A percentile compares a stretch with the other conserved stretches of the same genome.
Conservation (phyloP, 345 rosid genomes). For the Lagerstroemia speciosa region DNA sequence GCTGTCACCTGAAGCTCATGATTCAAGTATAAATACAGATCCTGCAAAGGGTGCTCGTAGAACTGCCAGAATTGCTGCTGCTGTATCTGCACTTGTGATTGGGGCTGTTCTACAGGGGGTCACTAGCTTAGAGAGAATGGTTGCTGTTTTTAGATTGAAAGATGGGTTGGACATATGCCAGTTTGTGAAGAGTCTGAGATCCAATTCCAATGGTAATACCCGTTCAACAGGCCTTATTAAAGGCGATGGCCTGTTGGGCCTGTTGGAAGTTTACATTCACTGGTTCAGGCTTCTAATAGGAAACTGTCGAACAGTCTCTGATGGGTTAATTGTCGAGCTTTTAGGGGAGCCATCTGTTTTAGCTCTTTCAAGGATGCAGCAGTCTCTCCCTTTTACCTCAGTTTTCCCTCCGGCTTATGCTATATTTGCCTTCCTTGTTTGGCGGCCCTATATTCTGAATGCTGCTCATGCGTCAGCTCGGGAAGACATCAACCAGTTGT, state of each 20-base stretch:
- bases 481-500: constrained; percentile 76
- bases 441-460: constrained; percentile 64
- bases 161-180: constrained; percentile 86
- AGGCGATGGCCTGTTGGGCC: constrained; percentile 59
- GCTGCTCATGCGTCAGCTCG: constrained; percentile 34
- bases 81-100: constrained; percentile 75
- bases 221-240: constrained; percentile 55
- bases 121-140: constrained; percentile 89
- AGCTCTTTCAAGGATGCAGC: constrained; percentile 95
- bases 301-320: constrained; percentile 74
- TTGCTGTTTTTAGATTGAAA: constrained; percentile 67
- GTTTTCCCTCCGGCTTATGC: constrained; percentile 94
- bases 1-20: constrained; percentile 62
- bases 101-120: constrained; percentile 87
- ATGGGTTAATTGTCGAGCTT: constrained; percentile 83
- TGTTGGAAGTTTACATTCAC: constrained; percentile 67
- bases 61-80: constrained; percentile 61
- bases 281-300: constrained; percentile 94
- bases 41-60: constrained; percentile 39
- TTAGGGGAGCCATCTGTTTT: constrained; percentile 77
- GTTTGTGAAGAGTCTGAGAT: constrained; percentile 57
- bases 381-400: constrained; percentile 70
- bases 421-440: constrained; percentile 67
- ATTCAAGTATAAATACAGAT: constrained; percentile 39
- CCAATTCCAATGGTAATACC: constrained; percentile 78